phyloP scores from a whole-genome alignment of 2,329 filamentous ascomycete genomes.

The Exophiala sp. region DNA sequence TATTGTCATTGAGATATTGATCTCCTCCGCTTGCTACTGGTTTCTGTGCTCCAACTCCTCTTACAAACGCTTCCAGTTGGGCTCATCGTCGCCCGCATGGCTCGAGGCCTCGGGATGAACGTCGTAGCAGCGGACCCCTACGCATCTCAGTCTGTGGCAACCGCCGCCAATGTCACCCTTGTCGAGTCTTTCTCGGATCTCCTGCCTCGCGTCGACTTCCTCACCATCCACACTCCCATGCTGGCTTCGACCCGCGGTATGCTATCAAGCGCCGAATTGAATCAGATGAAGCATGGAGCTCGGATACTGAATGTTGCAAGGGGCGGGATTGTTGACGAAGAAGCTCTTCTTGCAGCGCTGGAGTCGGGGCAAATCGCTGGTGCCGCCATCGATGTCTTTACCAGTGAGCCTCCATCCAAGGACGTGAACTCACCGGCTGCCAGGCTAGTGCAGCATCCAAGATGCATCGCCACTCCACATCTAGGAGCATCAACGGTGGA shows the following conservation, averaged over 20 bases:
- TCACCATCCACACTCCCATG: slow-evolving; percentile 76
- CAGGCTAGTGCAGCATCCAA: slow-evolving; percentile 60
- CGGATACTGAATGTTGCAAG: slow-evolving; percentile 73
- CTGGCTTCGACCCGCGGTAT: slow-evolving; percentile 71
- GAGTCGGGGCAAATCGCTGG: slow-evolving; percentile 67
- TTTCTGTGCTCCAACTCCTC: not conserved
- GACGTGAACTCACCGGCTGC: slow-evolving; percentile 55
- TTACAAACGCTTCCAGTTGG: slow-evolving; percentile 46
- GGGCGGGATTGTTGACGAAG: slow-evolving; percentile 74
- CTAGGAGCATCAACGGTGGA: slow-evolving; percentile 73
- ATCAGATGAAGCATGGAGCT: slow-evolving; percentile 65
- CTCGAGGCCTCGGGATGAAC: slow-evolving; percentile 69
- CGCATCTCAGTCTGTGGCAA: slow-evolving; percentile 65
- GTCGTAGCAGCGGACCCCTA: slow-evolving; percentile 72
- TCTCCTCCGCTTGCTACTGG: not conserved
- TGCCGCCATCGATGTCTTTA: slow-evolving; percentile 75
- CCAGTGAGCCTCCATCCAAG: slow-evolving; percentile 61
- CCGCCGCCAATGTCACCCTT: slow-evolving; percentile 60
- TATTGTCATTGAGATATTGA: not conserved
- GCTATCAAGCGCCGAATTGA: slow-evolving; percentile 61
- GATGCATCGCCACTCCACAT: slow-evolving; percentile 72
- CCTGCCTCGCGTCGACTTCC: slow-evolving; percentile 63
- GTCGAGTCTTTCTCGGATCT: slow-evolving; percentile 55
- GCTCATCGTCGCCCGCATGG: slow-evolving; percentile 72
- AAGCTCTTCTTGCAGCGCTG: slow-evolving; percentile 62